These are phyloP conservation scores for Lepidium campestre DNA, from an alignment of 441 rosid genomes.

Conservation along the genomic window DNA sequence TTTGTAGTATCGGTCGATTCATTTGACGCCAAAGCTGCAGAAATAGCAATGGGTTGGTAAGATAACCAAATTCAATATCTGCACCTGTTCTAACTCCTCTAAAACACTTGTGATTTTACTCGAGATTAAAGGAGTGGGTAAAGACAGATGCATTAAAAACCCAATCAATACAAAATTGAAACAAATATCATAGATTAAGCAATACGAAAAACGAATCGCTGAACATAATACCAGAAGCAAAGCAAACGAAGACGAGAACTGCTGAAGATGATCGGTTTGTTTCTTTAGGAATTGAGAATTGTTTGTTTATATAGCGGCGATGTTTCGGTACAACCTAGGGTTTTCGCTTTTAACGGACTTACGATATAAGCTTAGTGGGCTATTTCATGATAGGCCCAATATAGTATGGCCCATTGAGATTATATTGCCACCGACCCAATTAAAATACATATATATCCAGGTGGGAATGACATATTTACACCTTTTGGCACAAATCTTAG, in stretches of 20 bases:
- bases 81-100: slow-evolving; percentile 19
- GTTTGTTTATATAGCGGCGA: slow-evolving; percentile 11
- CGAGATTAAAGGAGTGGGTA: not conserved
- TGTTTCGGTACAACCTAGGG: slow-evolving; percentile 12
- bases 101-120: slow-evolving; percentile 4
- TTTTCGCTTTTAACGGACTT: slow-evolving; percentile 1
- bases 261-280: not conserved
- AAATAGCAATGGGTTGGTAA: slow-evolving; percentile 30
- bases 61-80: slow-evolving; percentile 18
- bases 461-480: not conserved
- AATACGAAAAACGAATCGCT: not conserved
- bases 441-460: too few species aligned
- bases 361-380: not conserved
- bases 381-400: not conserved
- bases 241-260: not conserved
- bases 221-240: not conserved
- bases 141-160: not conserved
- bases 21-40: slow-evolving; percentile 30
- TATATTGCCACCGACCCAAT: too few species aligned
- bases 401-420: not conserved
- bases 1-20: slow-evolving; percentile 22
- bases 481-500: not conserved
- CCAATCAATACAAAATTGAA: not conserved
- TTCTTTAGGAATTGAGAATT: not conserved
- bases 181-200: not conserved